These are phyloP conservation scores for Nannizzia gypsea DNA, from an alignment of 2,329 filamentous ascomycete species.

Conservation along the genomic window DNA sequence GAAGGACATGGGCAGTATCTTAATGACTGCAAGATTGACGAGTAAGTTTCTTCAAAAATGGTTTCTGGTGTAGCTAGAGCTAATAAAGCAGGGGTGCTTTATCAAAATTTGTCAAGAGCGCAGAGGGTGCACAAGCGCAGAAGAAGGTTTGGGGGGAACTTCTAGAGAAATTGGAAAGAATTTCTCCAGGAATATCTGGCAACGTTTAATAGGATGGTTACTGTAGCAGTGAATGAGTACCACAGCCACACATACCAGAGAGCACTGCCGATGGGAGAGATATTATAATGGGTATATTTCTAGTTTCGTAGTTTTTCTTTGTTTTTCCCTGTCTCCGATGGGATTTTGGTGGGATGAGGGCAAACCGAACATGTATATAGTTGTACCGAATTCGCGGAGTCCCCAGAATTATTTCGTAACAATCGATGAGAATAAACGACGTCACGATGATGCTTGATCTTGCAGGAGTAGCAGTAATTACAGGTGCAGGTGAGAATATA, in stretches of 20 bases:
- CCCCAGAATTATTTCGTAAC: too few species aligned
- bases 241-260: not conserved
- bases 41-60: not conserved
- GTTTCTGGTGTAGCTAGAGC: not conserved
- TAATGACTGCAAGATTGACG: conserved; percentile 7
- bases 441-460: not conserved
- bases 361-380: not conserved
- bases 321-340: not conserved
- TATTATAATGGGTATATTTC: not conserved
- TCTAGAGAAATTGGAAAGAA: not conserved
- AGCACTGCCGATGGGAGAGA: not conserved
- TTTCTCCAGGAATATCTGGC: not conserved
- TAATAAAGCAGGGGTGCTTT: not conserved
- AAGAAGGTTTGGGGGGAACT: conserved; percentile 5
- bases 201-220: not conserved
- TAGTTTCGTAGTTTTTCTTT: not conserved
- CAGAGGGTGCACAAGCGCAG: not conserved
- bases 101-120: not conserved
- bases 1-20: conserved; percentile 35
- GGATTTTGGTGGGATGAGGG: not conserved
- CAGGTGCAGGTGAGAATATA: not conserved
- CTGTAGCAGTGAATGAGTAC: not conserved
- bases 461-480: not conserved
- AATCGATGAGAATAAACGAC: too few species aligned
- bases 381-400: too few species aligned